Evolutionary conservation across 495 filamentous ascomycete species (phyloP), one percentile per base, ranked within the genome.

Genomic region (Corynascus novoguineensis): DNA sequence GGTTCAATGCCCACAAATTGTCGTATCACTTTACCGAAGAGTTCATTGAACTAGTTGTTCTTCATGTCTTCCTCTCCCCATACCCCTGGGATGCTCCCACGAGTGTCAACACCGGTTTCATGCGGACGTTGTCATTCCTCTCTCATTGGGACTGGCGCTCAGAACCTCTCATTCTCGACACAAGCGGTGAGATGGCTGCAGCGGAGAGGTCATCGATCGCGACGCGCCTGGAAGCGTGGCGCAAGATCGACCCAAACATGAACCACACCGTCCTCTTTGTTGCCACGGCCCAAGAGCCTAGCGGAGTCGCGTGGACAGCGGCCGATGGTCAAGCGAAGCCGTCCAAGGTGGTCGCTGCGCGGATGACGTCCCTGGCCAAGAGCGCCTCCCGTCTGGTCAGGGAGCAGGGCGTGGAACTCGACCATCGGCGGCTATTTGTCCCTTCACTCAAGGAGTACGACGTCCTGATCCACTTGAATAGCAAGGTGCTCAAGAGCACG

Each of bases 61-160:
- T 83, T 6, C 85, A 83, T 35, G 78, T 80, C 32, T 98, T 97
- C 68, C 72, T 92, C n/a, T 81, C 85, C 32, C 87, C 89, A 0
- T 84, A 89, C 57, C 90, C 92, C 0, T 97, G 89, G 86, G 73
- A 82, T 17, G 70, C 81, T 2, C 93, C 93, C 4, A 87, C 86
- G 0, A 90, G 83, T 64, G 76, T 85, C n/a, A 86, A 81, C 75
- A 85, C 85, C 17, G 93, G 87, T 4, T 95, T 98, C 63, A 68
- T 91, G 19, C 81, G 92, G 38, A 87, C 90, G 5, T 74, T 98
- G 9, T 64, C 83, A 7, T 86, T 89, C 60, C 71, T 97, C 11
- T 81, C 90, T 1, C 78, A 81, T 22, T 98, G 93, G 91, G 90
- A 97, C 63, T 98, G 93, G 93, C 83, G 88, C 21, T 72, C 78